phyloP scores from a whole-genome alignment of 768 basidiomycete species.

The Collybia sp. region DNA sequence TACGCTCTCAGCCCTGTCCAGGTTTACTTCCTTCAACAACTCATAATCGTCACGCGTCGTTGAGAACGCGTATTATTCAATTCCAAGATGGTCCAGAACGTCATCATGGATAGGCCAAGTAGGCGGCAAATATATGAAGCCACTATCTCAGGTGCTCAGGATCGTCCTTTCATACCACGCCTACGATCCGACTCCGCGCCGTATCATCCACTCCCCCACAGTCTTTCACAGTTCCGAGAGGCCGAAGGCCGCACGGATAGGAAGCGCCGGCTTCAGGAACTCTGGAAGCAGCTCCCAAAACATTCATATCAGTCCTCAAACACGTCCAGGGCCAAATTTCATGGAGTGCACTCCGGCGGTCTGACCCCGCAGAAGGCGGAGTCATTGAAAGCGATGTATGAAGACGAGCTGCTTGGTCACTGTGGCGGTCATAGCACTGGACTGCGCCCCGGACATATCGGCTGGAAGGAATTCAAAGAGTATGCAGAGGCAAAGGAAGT shows the following conservation, averaged over 20 bases:
- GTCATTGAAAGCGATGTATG: slow-evolving; percentile 65
- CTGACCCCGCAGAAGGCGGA: slow-evolving; percentile 61
- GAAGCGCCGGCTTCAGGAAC: slow-evolving; percentile 51
- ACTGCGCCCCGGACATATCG: slow-evolving; percentile 41
- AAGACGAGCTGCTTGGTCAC: slow-evolving; percentile 64
- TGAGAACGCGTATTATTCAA: background rate
- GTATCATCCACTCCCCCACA: slow-evolving; percentile 35
- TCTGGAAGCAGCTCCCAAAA: slow-evolving; percentile 59
- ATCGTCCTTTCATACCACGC: slow-evolving; percentile 53
- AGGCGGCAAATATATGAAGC: slow-evolving; percentile 51
- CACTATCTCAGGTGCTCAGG: slow-evolving; percentile 45
- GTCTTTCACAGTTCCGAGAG: slow-evolving; percentile 58
- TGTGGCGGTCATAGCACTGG: slow-evolving; percentile 41
- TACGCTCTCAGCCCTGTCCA: too few species aligned
- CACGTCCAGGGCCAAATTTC: slow-evolving; percentile 5
- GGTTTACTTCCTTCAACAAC: too few species aligned
- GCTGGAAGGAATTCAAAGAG: slow-evolving; percentile 67
- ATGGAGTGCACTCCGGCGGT: slow-evolving; percentile 6
- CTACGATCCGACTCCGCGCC: slow-evolving; percentile 51
- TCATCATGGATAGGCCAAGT: slow-evolving; percentile 19
- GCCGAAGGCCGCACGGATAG: slow-evolving; percentile 61
- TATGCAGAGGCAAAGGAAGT: slow-evolving; percentile 81
- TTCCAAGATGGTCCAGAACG: background rate
- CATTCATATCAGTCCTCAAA: slow-evolving; percentile 3
- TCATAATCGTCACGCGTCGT: too few species aligned